phyloP scores from a whole-genome alignment of 768 basidiomycete genomes.

The Tremella fuciformis region DNA sequence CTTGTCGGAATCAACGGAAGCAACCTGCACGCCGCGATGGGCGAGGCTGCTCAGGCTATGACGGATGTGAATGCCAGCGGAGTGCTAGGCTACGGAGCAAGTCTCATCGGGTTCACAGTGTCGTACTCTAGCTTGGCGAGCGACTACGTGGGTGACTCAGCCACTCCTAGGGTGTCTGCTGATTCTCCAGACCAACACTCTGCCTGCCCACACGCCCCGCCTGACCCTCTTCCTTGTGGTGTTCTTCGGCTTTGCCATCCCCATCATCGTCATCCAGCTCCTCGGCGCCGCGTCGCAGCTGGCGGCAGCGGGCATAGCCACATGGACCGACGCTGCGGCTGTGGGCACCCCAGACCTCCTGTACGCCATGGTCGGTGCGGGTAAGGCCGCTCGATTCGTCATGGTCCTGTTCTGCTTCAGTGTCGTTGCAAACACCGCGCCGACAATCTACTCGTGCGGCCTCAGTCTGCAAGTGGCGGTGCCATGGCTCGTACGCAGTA shows the following conservation, averaged over 20 bases:
- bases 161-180: neutral
- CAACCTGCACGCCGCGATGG: conserved; percentile 32
- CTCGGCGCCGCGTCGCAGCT: conserved; percentile 45
- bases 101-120: conserved; percentile 50
- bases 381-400: conserved; percentile 42
- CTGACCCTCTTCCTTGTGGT: conserved; percentile 40
- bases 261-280: conserved; percentile 44
- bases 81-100: conserved; percentile 46
- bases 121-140: conserved; percentile 47
- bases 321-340: conserved; percentile 36
- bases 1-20: conserved; percentile 39
- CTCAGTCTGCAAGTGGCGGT: conserved; percentile 44
- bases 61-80: conserved; percentile 33
- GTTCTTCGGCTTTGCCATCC: conserved; percentile 44
- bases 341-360: conserved; percentile 45
- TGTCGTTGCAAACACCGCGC: conserved; percentile 74
- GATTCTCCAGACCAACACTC: conserved; percentile 37
- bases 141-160: conserved; percentile 43
- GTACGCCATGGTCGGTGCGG: conserved; percentile 41
- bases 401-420: conserved; percentile 65
- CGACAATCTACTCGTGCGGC: conserved; percentile 64
- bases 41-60: conserved; percentile 19
- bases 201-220: conserved; percentile 38
- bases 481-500: conserved; percentile 40
- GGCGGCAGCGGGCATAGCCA: conserved; percentile 38